phyloP scores from a whole-genome alignment of 176 grass and related monocot species.

The Aegilops speltoides region DNA sequence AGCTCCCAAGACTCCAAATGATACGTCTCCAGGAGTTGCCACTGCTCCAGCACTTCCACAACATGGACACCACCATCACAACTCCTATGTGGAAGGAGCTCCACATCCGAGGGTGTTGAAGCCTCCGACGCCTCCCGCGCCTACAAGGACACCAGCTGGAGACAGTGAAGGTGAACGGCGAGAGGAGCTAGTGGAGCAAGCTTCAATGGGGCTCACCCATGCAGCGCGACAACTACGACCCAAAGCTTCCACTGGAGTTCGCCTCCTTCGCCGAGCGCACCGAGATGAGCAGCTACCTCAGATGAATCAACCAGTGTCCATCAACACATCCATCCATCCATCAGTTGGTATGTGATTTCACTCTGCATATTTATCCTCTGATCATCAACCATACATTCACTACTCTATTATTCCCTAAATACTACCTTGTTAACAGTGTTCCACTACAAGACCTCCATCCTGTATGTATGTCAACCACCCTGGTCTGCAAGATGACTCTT shows the following conservation, averaged over 20 bases:
- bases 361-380: neutral
- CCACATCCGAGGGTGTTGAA: neutral
- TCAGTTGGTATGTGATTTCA: neutral
- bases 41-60: neutral
- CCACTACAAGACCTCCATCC: no score
- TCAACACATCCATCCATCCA: neutral
- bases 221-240: neutral
- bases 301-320: neutral
- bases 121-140: neutral
- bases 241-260: neutral
- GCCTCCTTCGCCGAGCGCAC: neutral
- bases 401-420: neutral
- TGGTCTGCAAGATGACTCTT: no score
- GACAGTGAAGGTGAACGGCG: neutral
- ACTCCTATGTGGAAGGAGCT: neutral
- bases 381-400: neutral
- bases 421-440: neutral
- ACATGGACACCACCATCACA: neutral
- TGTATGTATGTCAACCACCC: no score
- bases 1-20: neutral
- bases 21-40: neutral
- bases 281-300: constrained; percentile 1
- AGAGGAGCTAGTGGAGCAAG: constrained; percentile 1
- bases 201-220: neutral
- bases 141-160: rapidly evolving